A percentile compares a stretch with the other conserved stretches of the same genome.
Evolutionary conservation across 2,329 filamentous ascomycete species (phyloP).

Genomic region (Proliferodiscus dingleyae): DNA sequence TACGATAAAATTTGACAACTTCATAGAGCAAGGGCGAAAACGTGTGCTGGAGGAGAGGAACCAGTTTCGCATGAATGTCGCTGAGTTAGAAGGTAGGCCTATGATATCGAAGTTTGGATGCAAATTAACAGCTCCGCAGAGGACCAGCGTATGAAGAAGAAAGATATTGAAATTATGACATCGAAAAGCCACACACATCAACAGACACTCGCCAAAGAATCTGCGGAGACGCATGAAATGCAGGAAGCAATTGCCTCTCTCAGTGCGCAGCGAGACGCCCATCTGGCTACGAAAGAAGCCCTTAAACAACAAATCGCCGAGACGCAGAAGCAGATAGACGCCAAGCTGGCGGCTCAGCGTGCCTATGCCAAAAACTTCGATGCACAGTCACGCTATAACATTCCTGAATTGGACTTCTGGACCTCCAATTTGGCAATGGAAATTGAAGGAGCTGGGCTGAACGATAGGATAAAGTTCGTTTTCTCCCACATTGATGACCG

Average conservation of each 20-base stretch:
- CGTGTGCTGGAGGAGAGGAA: slow-evolving; percentile 89
- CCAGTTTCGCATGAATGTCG: slow-evolving; percentile 83
- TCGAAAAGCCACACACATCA: slow-evolving; percentile 67
- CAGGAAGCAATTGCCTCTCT: slow-evolving; percentile 56
- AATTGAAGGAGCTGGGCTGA: slow-evolving; percentile 82
- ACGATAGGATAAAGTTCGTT: slow-evolving; percentile 84
- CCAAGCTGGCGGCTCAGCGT: slow-evolving; percentile 65
- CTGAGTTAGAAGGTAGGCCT: slow-evolving; percentile 76
- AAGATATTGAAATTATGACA: slow-evolving; percentile 77
- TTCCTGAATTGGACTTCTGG: slow-evolving; percentile 94
- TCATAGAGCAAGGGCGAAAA: slow-evolving; percentile 88
- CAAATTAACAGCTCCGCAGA: slow-evolving; percentile 48
- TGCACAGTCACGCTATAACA: slow-evolving; percentile 80
- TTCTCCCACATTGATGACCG: slow-evolving; percentile 83
- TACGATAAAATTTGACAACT: slow-evolving; percentile 82
- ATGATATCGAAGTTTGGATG: not conserved
- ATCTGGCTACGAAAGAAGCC: slow-evolving; percentile 50
- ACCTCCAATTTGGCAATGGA: slow-evolving; percentile 81
- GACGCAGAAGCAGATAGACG: slow-evolving; percentile 65
- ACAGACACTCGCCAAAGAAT: slow-evolving; percentile 71
- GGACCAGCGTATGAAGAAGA: slow-evolving; percentile 84
- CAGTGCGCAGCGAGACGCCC: slow-evolving; percentile 54
- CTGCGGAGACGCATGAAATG: slow-evolving; percentile 73
- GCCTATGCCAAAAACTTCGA: slow-evolving; percentile 71
- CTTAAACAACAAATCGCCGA: slow-evolving; percentile 59